Base-by-base conservation (phyloP, 306 rosid genomes). In the Bauhinia variegata region DNA sequence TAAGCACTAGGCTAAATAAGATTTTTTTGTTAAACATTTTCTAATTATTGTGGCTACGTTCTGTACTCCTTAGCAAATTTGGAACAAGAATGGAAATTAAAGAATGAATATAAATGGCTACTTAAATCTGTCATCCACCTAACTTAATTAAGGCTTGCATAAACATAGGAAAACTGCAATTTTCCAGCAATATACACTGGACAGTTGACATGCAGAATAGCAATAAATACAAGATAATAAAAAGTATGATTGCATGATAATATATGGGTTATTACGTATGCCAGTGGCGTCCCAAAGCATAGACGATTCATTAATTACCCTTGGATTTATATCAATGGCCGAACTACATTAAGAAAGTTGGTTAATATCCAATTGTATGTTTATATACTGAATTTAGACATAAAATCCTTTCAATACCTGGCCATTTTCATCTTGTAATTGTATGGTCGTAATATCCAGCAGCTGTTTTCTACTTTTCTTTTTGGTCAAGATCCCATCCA, bases 251-350 rank as follows among this genome's bases (percentile, higher is more conserved):
- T 23, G 28, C 28, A 23, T 23, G 28, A 23, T 23, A 2, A 23
- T 23, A 23, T 23, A 23, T 23, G 2, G 2, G 2, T 23, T 23
- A 23, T 23, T 23, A 23, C 28, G 2, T 23, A 23, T 23, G 28
- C 28, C 51, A 50, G 51, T 37, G 31, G 23, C 52, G 38, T 38
- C 36, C 11, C 39, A 36, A 65, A n/a, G n/a, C n/a, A n/a, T n/a
- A n/a, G n/a, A n/a, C n/a, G n/a, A 46, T 4, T 13, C 3, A 6
- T 60, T 16, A 37, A 28, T 3, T 2, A 8, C 41, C 28, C 30
- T 38, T n/a, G n/a, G 46, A 11, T 53, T 72, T 62, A 62, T 11
- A 65, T 56, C 50, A 12, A 18, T 61, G 13, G 38, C 4, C 28
- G 48, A 75, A 23, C 28, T 23, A 2, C 28, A 68, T 55, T 49